phyloP scores from a whole-genome alignment of 1,284 basidiomycete genomes.

The Schizophyllum commune region DNA sequence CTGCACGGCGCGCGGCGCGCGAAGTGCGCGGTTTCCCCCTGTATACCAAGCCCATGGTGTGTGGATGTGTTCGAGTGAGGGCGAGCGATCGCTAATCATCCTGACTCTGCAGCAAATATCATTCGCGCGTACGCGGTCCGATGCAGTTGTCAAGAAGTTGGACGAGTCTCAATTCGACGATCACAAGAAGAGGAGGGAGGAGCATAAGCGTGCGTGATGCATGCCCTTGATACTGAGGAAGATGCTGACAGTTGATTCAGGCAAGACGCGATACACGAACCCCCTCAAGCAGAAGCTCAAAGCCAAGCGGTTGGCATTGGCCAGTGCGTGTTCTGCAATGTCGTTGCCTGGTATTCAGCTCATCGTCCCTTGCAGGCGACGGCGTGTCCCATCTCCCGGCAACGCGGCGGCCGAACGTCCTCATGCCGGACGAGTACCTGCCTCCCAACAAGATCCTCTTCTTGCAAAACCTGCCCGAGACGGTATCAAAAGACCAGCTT shows the following conservation, averaged over 20 bases:
- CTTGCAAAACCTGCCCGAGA: slow-evolving; percentile 93
- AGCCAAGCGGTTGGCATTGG: slow-evolving; percentile 71
- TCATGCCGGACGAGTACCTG: slow-evolving; percentile 99
- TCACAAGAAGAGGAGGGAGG: slow-evolving; percentile 68
- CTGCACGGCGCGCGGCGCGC: slow-evolving; percentile 81
- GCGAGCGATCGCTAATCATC: not conserved
- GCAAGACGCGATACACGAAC: slow-evolving; percentile 76
- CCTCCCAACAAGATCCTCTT: slow-evolving; percentile 99
- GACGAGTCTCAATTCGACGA: slow-evolving; percentile 61
- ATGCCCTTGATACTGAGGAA: slow-evolving; percentile 1
- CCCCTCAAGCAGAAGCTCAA: slow-evolving; percentile 80
- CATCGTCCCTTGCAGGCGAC: slow-evolving; percentile 41
- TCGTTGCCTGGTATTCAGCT: slow-evolving; percentile 7
- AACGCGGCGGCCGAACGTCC: slow-evolving; percentile 74
- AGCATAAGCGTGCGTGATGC: slow-evolving; percentile 69
- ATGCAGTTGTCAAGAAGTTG: slow-evolving; percentile 77
- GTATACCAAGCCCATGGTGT: slow-evolving; percentile 93
- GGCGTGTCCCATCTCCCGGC: slow-evolving; percentile 57
- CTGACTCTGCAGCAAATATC: slow-evolving; percentile 63
- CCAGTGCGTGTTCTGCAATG: slow-evolving; percentile 43
- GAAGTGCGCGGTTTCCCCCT: slow-evolving; percentile 93
- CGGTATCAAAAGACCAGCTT: slow-evolving; percentile 83
- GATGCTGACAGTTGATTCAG: slow-evolving; percentile 31
- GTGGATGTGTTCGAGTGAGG: slow-evolving; percentile 14
- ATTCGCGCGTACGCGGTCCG: slow-evolving; percentile 84